Conservation (phyloP, 2,329 filamentous ascomycete species). For the Alternaria atra region DNA sequence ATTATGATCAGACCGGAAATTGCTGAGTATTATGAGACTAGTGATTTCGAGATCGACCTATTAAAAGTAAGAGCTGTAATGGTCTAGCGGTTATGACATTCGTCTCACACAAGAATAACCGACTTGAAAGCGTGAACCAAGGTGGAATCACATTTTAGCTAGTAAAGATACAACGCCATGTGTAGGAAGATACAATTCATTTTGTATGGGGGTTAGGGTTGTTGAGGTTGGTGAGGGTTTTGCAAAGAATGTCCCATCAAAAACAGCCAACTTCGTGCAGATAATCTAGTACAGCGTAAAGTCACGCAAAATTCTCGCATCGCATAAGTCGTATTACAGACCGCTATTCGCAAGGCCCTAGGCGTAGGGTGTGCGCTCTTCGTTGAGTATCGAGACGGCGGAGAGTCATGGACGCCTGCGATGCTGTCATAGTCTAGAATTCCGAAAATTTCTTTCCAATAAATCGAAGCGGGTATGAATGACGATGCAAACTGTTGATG, state of each 20-base stretch:
- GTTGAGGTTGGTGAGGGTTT: too few species aligned
- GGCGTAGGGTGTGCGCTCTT: slow-evolving; percentile 9
- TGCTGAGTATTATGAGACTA: neutral
- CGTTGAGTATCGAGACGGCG: slow-evolving; percentile 13
- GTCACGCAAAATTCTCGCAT: neutral
- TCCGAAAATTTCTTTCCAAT: neutral
- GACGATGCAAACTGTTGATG: neutral
- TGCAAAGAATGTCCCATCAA: too few species aligned
- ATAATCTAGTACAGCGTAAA: neutral
- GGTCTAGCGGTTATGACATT: slow-evolving; percentile 14
- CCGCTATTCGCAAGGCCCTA: slow-evolving; percentile 7
- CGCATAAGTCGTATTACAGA: slow-evolving; percentile 2
- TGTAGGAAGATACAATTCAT: too few species aligned
- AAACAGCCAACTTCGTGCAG: neutral
- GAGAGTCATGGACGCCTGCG: slow-evolving; percentile 23
- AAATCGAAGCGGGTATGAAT: slow-evolving; percentile 3
- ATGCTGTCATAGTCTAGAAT: slow-evolving; percentile 5
- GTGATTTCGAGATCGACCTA: neutral
- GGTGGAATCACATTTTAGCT: too few species aligned
- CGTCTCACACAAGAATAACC: neutral
- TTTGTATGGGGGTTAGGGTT: too few species aligned
- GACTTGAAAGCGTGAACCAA: too few species aligned
- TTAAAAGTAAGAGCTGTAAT: slow-evolving; percentile 1
- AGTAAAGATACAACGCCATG: too few species aligned
- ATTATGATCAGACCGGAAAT: too few species aligned